Evolutionary conservation across 257 asterid genomes (phyloP).

Genomic region (Eustoma russellianum): DNA sequence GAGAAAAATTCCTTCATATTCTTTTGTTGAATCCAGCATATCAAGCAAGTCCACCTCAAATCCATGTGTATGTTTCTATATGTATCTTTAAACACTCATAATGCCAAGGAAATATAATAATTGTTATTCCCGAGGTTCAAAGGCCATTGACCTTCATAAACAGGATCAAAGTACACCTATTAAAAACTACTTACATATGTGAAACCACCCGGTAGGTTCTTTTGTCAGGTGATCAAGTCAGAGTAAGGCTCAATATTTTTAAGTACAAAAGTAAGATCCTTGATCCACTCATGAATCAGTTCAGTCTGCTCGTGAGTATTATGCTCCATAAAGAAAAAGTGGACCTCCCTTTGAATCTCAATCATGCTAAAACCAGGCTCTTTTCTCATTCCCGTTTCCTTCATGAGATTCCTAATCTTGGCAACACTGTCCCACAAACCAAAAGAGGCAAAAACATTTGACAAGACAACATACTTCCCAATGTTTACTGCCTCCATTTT

Average conservation of each 20-base stretch:
- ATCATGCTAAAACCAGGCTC: conserved; percentile 95
- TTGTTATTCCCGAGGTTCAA: background rate
- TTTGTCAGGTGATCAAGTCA: conserved; percentile 33
- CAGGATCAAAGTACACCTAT: background rate
- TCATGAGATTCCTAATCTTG: conserved; percentile 68
- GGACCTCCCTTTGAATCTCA: conserved; percentile 63
- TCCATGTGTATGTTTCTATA: background rate
- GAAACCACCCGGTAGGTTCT: conserved; percentile 7
- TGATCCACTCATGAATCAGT: conserved; percentile 39
- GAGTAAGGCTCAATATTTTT: conserved; percentile 38
- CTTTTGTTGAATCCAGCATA: background rate
- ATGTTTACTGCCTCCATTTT: conserved; percentile 76
- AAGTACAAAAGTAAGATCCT: conserved; percentile 38
- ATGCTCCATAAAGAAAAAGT: conserved; percentile 82
- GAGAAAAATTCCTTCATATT: background rate
- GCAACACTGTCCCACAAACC: conserved; percentile 92
- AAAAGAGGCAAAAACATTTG: conserved; percentile 78
- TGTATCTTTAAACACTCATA: too few species aligned
- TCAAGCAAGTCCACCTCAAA: background rate
- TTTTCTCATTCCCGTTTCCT: conserved; percentile 61
- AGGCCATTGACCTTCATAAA: conserved; percentile 1
- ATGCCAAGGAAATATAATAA: background rate
- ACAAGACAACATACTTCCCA: conserved; percentile 77
- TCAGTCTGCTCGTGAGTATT: conserved; percentile 60
- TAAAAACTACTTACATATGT: background rate